A percentile compares a stretch with the other conserved stretches of the same genome.
phyloP scores from a whole-genome alignment of 2,329 filamentous ascomycete species.

The Fusarium chuoi region DNA sequence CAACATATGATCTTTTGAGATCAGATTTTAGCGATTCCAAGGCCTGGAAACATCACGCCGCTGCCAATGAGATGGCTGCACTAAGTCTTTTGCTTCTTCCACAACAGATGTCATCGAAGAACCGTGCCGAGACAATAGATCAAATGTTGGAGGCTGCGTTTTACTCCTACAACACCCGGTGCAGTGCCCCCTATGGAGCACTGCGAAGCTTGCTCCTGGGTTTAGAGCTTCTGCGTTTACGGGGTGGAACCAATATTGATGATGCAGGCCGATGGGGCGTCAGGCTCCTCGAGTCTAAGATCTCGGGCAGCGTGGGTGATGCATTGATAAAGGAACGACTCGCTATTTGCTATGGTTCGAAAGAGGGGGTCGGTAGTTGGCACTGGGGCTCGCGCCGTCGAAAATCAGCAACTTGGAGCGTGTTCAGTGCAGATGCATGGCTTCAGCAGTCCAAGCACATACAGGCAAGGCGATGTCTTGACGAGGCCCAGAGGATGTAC shows the following conservation, averaged over 20 bases:
- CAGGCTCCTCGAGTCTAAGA: slow-evolving; percentile 79
- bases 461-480: slow-evolving; percentile 81
- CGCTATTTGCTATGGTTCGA: slow-evolving; percentile 83
- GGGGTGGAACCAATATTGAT: slow-evolving; percentile 83
- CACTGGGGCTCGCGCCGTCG: slow-evolving; percentile 77
- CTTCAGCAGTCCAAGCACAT: slow-evolving; percentile 78
- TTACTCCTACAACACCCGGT: slow-evolving; percentile 92
- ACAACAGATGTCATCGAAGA: slow-evolving; percentile 76
- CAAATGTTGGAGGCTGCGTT: slow-evolving; percentile 89
- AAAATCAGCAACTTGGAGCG: slow-evolving; percentile 90
- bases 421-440: slow-evolving; percentile 87
- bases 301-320: slow-evolving; percentile 80
- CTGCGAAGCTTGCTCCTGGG: slow-evolving; percentile 80
- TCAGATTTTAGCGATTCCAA: slow-evolving; percentile 94
- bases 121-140: slow-evolving; percentile 82
- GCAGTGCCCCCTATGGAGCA: slow-evolving; percentile 81
- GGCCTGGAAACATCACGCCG: slow-evolving; percentile 95
- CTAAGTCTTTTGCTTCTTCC: slow-evolving; percentile 83
- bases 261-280: slow-evolving; percentile 88
- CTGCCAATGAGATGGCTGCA: slow-evolving; percentile 94
- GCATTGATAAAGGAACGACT: slow-evolving; percentile 88
- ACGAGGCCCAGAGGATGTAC: slow-evolving; percentile 71
- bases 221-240: slow-evolving; percentile 83
- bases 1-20: slow-evolving; percentile 89
- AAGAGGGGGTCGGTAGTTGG: slow-evolving; percentile 72